Evolutionary conservation across 805 yeast species (phyloP), one percentile per base, ranked within the genome.

Genomic region (Dipodascus geniculatus): DNA sequence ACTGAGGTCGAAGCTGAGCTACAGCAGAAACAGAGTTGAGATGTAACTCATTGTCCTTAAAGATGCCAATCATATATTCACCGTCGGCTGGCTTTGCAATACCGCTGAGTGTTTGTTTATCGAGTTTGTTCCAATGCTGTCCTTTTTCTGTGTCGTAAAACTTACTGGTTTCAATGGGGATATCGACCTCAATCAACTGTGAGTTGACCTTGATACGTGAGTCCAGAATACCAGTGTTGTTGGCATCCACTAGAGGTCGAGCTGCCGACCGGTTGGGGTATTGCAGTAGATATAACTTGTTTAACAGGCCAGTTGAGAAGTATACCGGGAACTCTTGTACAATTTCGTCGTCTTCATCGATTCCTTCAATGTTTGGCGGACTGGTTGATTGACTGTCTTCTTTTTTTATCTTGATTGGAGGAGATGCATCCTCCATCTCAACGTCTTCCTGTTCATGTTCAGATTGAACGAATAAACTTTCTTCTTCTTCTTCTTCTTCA

Each of bases 1-100:
- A 87, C 60, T 78, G 77, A 1, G 97, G 93, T 59, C 96, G 76
- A 56, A 93, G 66, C 66, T 91, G 97, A 0, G 84, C 79, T 0
- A 85, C 79, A 20, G 80, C 74, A 35, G 79, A 77, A 1, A 90
- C 73, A 1, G 91, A 86, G 1, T 79, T 68, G 56, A 91, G 66
- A 51, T 85, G 80, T 4, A 88, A 62, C 60, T 76, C 80, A 3
- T 76, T 77, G 28, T 77, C 70, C 42, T 65, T 61, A 42, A 76
- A 66, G 49, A 69, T 67, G 0, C 77, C 75, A 2, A 68, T 58
- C 58, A 72, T 69, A 48, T 68, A 68, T 19, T 58, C 58, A 16
- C 69, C 69, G 20, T 58, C 61, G 14, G 61, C 57, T 3, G 53
- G 53, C 47, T 61, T 62, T 24, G 87, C 71, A 0, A 85, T 88